Evolutionary conservation across 306 rosid species (phyloP), one percentile per base, ranked within the genome.

Genomic region (Medicago lupulina): DNA sequence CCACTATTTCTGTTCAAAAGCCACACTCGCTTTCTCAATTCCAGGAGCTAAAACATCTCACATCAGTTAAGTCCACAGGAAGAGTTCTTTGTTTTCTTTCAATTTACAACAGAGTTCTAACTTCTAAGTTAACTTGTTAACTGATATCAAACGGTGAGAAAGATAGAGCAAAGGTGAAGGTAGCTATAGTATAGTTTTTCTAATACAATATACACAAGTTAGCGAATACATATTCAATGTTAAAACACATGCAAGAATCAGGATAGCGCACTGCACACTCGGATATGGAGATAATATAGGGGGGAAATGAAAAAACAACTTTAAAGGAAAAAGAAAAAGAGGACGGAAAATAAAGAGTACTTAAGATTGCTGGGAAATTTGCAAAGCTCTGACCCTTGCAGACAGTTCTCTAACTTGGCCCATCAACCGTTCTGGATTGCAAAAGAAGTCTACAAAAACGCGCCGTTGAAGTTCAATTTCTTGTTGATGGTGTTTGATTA

Each of bases 391-490:
- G 83, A 92, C 93, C 44, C 97, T 82, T 0, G 97, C 90, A 68
- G 87, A 90, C 50, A 95, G 85, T 74, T 95, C 97, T 73, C 97
- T 80, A 50, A 95, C 97, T 85, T 88, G 97, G 80, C 78, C 90
- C 89, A 91, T 90, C 81, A 89, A 46, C 9, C 96, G 89, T 71
- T 95, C 98, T 0, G 98, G 93, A 85, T 95, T 92, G 87, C 97
- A 90, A 57, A 95, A 95, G 92, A 95, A 95, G 85, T 95, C 97
- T 9, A 90, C 97, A 3, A 89, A 92, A 47, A 95, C 97, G 17
- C 96, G 82, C 61, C 99, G 86, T 83, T 92, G 99, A 65, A 90
- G 93, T 63, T 89, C 93, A 61, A 88, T 89, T 81, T 92, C 99
- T 78, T 92, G 90, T 31, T 95, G 81, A 71, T 90, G 98, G 84